These are phyloP conservation scores for Candida sphagnicola DNA, from an alignment of 805 yeast genomes.

Conservation along the genomic window DNA sequence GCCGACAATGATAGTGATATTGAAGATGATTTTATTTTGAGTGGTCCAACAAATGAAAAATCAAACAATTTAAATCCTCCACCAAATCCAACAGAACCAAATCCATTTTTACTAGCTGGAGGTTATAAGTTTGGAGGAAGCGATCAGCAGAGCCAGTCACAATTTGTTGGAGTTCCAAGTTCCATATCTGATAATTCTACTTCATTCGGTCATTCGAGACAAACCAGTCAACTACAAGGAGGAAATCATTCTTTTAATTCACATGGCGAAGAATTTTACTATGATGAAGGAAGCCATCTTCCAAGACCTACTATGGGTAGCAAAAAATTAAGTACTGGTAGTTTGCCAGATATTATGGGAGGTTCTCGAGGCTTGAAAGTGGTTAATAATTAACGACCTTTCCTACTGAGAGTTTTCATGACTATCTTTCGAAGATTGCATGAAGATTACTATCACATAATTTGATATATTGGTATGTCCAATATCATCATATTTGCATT, in stretches of 20 bases:
- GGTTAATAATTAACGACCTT: constrained; percentile 30
- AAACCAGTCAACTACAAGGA: constrained; percentile 4
- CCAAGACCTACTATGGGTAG: constrained; percentile 35
- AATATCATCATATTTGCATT: too few species aligned
- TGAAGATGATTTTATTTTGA: constrained; percentile 33
- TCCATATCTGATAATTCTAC: constrained; percentile 2
- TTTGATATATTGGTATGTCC: too few species aligned
- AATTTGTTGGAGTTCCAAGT: constrained; percentile 4
- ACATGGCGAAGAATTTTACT: constrained; percentile 6
- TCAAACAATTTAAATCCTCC: constrained; percentile 6
- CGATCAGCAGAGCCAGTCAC: constrained; percentile 6
- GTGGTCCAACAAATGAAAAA: constrained; percentile 22
- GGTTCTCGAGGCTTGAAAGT: constrained; percentile 48
- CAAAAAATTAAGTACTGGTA: constrained; percentile 51
- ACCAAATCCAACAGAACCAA: constrained; percentile 12
- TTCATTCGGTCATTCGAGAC: constrained; percentile 5
- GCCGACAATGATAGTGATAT: constrained; percentile 39
- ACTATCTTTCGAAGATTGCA: too few species aligned
- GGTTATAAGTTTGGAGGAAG: constrained; percentile 10
- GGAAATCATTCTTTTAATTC: constrained; percentile 1
- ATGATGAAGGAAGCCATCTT: constrained; percentile 2
- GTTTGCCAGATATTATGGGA: constrained; percentile 48
- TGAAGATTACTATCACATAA: too few species aligned
- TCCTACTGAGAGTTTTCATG: too few species aligned
- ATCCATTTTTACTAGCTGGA: constrained; percentile 16